Evolutionary conservation across 2,329 filamentous ascomycete species (phyloP).

Genomic region (Aspergillus hortae): DNA sequence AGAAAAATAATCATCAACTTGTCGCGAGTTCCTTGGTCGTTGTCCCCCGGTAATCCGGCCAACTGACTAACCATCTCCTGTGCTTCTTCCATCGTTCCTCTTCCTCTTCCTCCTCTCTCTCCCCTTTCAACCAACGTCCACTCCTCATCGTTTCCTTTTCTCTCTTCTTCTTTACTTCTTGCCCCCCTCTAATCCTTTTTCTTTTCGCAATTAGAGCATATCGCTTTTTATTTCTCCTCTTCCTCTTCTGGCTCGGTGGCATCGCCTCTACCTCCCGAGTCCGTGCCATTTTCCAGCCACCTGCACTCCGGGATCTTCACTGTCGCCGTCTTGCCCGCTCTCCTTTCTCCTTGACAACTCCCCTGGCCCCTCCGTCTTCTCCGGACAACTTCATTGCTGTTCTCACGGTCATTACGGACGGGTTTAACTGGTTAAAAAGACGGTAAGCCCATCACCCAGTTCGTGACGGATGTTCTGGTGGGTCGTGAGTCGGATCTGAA

Average conservation of each 20-base stretch:
- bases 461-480: constrained; percentile 11
- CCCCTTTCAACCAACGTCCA: constrained; percentile 3
- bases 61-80: neutral
- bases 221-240: neutral
- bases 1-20: neutral
- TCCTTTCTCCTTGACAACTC: neutral
- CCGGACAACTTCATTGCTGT: constrained; percentile 18
- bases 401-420: constrained; percentile 17
- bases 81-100: constrained; percentile 11
- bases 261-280: no score
- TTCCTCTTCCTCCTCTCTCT: constrained; percentile 12
- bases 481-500: constrained; percentile 13
- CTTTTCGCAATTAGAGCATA: neutral
- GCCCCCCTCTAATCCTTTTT: neutral
- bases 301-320: constrained; percentile 1
- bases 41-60: neutral
- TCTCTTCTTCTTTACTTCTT: neutral
- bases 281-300: constrained; percentile 26
- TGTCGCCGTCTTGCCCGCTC: no score
- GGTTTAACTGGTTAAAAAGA: constrained; percentile 10
- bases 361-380: neutral
- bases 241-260: neutral
- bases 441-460: constrained; percentile 15
- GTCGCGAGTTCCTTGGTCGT: neutral
- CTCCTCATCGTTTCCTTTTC: neutral